Percentiles rank a stretch among this genome's conserved stretches.
phyloP scores from a whole-genome alignment of 371 early-diverging fungal species.

The Massospora cicadina region DNA sequence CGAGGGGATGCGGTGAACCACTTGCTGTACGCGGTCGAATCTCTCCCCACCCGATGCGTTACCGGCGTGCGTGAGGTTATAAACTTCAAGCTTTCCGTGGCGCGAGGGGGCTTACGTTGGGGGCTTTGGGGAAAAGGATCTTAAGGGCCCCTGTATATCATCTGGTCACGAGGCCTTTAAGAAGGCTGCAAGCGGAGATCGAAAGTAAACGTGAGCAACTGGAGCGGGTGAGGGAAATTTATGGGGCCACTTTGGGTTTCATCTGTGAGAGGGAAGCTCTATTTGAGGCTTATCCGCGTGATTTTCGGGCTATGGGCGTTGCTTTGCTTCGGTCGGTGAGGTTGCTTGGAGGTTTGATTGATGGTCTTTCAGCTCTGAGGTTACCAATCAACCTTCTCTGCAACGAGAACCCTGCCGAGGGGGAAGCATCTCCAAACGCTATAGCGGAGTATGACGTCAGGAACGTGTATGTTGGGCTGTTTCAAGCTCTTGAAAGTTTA shows the following conservation, averaged over 20 bases:
- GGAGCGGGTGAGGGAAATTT: conserved; percentile 13
- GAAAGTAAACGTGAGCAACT: conserved; percentile 15
- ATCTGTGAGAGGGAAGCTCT: neutral
- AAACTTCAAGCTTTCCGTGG: neutral
- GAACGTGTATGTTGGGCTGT: neutral
- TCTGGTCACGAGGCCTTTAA: neutral
- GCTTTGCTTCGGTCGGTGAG: neutral
- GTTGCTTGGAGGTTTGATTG: neutral
- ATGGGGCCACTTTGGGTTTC: conserved; percentile 13
- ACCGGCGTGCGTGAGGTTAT: neutral
- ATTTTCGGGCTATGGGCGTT: neutral
- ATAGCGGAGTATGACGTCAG: neutral
- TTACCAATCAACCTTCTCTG: neutral
- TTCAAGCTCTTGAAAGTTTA: conserved; percentile 4
- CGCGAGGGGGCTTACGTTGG: neutral
- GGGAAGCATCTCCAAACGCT: too few species aligned
- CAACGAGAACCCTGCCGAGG: too few species aligned
- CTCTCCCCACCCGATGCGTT: neutral
- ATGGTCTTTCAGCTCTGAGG: neutral
- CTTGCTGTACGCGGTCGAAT: neutral
- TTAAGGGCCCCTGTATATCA: neutral
- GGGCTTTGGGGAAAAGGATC: neutral
- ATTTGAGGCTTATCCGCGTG: neutral
- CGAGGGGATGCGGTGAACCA: neutral
- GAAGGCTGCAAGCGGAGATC: conserved; percentile 13